These are phyloP conservation scores for Tympanopsis confertula DNA, from an alignment of 2,329 filamentous ascomycete genomes.

Conservation along the genomic window DNA sequence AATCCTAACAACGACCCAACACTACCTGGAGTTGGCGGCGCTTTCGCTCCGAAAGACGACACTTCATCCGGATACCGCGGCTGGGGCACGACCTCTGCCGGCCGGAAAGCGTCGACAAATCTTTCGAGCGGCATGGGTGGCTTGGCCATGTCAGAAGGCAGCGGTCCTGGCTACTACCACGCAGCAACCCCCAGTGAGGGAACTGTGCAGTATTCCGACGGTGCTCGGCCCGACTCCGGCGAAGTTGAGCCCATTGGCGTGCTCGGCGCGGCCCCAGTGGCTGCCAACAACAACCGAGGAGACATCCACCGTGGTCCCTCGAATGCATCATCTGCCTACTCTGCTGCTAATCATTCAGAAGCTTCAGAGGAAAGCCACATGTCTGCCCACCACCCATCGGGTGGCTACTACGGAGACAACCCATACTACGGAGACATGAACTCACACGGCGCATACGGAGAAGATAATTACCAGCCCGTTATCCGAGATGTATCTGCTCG, in stretches of 20 bases:
- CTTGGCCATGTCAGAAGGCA: conserved; percentile 61
- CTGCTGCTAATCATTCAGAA: conserved; percentile 65
- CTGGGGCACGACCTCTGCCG: conserved; percentile 75
- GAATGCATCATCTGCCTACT: conserved; percentile 94
- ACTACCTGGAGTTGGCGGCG: conserved; percentile 31
- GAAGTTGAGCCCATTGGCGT: conserved; percentile 15
- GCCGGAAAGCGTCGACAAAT: conserved; percentile 79
- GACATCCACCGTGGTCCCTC: conserved; percentile 83
- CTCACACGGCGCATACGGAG: conserved; percentile 23
- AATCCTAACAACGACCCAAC: conserved; percentile 1
- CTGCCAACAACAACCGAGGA: conserved; percentile 48
- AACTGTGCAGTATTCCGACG: conserved; percentile 48
- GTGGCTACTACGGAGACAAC: conserved; percentile 37
- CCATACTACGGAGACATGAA: conserved; percentile 26
- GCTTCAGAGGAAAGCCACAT: conserved; percentile 41
- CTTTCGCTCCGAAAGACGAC: conserved; percentile 70
- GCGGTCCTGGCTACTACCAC: conserved; percentile 57
- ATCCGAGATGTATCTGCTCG: conserved; percentile 88
- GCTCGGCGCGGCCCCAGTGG: conserved; percentile 64
- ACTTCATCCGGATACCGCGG: conserved; percentile 74
- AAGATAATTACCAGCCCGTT: conserved; percentile 50
- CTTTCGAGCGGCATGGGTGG: conserved; percentile 62
- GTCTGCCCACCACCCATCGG: conserved; percentile 32
- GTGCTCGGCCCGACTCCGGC: conserved; percentile 38
- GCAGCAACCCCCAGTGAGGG: conserved; percentile 52